phyloP scores from a whole-genome alignment of 208 protist genomes.

The Perkinsela sp. region DNA sequence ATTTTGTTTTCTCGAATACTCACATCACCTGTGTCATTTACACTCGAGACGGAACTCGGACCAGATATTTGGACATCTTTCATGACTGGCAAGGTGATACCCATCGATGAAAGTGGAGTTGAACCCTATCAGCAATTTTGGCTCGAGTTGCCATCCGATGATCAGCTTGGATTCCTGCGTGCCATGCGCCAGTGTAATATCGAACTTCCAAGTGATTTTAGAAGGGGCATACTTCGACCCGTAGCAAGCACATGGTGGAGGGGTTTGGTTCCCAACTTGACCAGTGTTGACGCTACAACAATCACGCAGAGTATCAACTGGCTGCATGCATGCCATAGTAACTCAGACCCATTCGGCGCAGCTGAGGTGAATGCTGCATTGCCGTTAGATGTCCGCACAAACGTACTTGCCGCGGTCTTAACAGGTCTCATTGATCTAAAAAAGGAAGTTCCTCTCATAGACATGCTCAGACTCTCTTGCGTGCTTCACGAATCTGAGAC shows the following conservation, averaged over 20 bases:
- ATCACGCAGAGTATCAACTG: no score
- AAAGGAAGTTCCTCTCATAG: no score
- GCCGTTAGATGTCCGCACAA: no score
- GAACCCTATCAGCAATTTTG: neutral
- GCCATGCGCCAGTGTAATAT: neutral
- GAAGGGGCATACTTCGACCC: neutral
- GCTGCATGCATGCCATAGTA: no score
- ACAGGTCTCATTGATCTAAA: no score
- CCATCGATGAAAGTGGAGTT: neutral
- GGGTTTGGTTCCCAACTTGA: no score
- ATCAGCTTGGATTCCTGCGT: neutral
- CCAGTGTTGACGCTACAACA: no score
- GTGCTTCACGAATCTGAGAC: no score
- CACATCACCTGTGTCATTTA: neutral
- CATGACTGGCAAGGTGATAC: neutral
- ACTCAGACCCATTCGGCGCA: no score
- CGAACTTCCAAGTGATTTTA: neutral
- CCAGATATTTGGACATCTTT: neutral
- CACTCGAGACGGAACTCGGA: neutral
- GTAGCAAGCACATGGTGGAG: neutral
- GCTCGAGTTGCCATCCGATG: neutral
- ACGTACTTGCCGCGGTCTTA: no score
- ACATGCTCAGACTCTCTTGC: no score
- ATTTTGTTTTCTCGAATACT: neutral
- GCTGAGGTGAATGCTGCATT: no score